A percentile compares a stretch with the other conserved stretches of the same genome.
Evolutionary conservation across 2,329 filamentous ascomycete genomes (phyloP).

Genomic region (Ophiostoma angusticollis): DNA sequence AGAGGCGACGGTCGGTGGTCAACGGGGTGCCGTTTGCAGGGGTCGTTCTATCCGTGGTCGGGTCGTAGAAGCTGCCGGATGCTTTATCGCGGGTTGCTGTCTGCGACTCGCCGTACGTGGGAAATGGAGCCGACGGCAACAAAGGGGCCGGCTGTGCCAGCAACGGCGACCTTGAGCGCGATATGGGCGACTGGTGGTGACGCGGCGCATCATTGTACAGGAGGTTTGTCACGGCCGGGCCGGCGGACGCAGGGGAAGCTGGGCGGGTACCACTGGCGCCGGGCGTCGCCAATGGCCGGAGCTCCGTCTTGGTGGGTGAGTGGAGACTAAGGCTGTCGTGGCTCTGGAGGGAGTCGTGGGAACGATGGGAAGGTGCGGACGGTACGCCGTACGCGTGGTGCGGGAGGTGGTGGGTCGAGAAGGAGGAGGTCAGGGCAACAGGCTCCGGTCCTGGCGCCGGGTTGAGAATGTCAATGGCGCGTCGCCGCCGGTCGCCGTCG

Average conservation of each 20-base stretch:
- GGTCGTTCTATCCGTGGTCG: constrained; percentile 35
- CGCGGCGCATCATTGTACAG: constrained; percentile 18
- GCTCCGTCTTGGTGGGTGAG: constrained; percentile 35
- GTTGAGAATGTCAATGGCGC: constrained; percentile 32
- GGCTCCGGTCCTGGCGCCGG: constrained; percentile 16
- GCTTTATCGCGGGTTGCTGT: constrained; percentile 10
- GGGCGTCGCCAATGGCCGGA: constrained; percentile 14
- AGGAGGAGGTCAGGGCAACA: not conserved
- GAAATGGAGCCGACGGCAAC: not conserved
- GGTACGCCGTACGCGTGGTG: constrained; percentile 8
- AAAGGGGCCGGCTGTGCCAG: not conserved
- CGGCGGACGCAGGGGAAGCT: constrained; percentile 19
- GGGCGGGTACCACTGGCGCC: constrained; percentile 7
- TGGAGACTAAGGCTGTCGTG: constrained; percentile 35
- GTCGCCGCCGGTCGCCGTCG: constrained; percentile 26
- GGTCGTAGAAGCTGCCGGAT: constrained; percentile 39
- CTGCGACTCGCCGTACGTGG: constrained; percentile 1
- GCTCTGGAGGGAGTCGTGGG: constrained; percentile 7
- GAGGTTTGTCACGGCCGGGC: constrained; percentile 6
- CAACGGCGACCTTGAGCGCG: constrained; percentile 12
- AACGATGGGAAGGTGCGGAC: not conserved
- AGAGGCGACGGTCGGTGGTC: constrained; percentile 31
- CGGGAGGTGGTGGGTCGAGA: constrained; percentile 8
- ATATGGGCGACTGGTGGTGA: constrained; percentile 11
- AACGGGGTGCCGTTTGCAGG: constrained; percentile 17